phyloP scores from a whole-genome alignment of 257 asterid species.

The Penstemon newberryi region DNA sequence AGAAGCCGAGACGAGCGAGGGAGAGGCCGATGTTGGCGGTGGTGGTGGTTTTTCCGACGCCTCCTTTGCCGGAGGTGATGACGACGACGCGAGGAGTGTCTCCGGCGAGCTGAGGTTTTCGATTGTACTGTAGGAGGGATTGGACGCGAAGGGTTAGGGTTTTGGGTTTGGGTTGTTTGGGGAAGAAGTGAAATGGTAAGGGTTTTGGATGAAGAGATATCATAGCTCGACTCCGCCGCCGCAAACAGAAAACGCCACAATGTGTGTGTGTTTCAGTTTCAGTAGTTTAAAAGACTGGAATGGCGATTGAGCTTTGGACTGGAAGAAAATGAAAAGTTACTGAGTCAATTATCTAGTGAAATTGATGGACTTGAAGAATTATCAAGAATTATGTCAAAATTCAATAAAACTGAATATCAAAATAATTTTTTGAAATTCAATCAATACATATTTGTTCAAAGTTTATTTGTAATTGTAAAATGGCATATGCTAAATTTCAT shows the following conservation, averaged over 20 bases:
- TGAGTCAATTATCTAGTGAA: too few species aligned
- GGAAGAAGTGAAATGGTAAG: constrained; percentile 39
- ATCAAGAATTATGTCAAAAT: too few species aligned
- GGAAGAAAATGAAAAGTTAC: too few species aligned
- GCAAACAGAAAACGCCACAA: not conserved
- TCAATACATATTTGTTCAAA: too few species aligned
- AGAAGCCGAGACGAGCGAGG: constrained; percentile 83
- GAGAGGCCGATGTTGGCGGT: constrained; percentile 96
- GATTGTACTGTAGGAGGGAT: constrained; percentile 87
- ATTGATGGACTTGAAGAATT: too few species aligned
- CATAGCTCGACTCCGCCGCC: constrained; percentile 42
- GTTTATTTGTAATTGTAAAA: too few species aligned
- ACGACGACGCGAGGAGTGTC: constrained; percentile 91
- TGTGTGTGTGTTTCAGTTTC: constrained; percentile 10
- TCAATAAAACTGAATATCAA: too few species aligned
- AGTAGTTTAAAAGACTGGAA: constrained; percentile 21
- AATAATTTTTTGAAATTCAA: too few species aligned
- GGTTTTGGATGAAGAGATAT: constrained; percentile 56
- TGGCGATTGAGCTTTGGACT: not conserved
- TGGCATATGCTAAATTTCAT: too few species aligned
- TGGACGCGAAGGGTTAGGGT: constrained; percentile 40
- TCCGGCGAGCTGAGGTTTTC: constrained; percentile 93
- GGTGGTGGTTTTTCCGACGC: constrained; percentile 96
- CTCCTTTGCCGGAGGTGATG: constrained; percentile 97
- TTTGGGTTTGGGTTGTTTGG: constrained; percentile 42